Conservation (phyloP, 2,329 filamentous ascomycete species). For the Bisporella sp. region DNA sequence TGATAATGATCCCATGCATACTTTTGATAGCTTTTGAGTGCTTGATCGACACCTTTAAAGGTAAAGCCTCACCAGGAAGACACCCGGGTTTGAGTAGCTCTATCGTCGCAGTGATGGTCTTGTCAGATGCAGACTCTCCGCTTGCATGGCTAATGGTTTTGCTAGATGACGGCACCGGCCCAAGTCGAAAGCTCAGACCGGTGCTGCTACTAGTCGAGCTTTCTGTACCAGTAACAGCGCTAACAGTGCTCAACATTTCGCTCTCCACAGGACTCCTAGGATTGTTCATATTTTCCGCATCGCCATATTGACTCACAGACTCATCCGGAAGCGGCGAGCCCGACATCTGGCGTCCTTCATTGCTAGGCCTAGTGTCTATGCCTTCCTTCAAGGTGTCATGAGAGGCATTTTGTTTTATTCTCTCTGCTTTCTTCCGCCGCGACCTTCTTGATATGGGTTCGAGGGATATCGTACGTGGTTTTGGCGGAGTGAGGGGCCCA, state of each 20-base stretch:
- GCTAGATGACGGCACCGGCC: constrained; percentile 28
- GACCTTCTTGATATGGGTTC: constrained; percentile 74
- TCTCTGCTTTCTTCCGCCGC: constrained; percentile 37
- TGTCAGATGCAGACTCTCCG: constrained; percentile 50
- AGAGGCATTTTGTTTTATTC: constrained; percentile 12
- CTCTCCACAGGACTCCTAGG: constrained; percentile 40
- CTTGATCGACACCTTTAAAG: constrained; percentile 73
- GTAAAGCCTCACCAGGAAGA: constrained; percentile 75
- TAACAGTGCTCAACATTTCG: constrained; percentile 61
- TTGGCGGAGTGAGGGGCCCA: constrained; percentile 64
- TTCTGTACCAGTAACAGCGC: constrained; percentile 64
- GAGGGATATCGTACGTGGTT: constrained; percentile 75
- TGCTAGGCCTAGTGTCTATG: constrained; percentile 17
- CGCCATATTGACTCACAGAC: constrained; percentile 26
- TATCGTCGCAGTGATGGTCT: constrained; percentile 80
- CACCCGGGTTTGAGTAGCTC: constrained; percentile 79
- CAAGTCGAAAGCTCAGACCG: constrained; percentile 37
- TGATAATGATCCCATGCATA: constrained; percentile 86
- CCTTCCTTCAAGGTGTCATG: constrained; percentile 16
- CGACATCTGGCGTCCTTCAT: constrained; percentile 12
- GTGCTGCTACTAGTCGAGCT: constrained; percentile 40
- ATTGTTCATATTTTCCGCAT: constrained; percentile 33
- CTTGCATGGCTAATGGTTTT: constrained; percentile 40
- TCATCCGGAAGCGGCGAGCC: constrained; percentile 24
- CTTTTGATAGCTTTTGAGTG: constrained; percentile 89